Base-by-base conservation (phyloP, 345 rosid genomes). In the Populus deltoides region DNA sequence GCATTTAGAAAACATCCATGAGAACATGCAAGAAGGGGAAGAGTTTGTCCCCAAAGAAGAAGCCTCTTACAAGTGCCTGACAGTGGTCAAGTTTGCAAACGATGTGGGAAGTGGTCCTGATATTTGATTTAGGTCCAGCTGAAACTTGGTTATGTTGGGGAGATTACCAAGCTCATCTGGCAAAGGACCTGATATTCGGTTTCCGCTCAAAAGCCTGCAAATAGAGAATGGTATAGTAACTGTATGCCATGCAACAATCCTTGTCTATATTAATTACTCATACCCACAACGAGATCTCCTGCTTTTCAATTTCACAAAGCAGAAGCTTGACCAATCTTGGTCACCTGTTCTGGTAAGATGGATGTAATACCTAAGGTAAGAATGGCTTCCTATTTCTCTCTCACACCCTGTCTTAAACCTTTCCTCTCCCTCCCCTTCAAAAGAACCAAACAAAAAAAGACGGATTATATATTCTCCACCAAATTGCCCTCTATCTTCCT, bases 161-260 rank as follows among this genome's bases (percentile, higher is more conserved):
- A 88, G 86, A 78, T 79, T 79, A 9, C 89, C 89, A 24, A 88
- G 87, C 75, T 88, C 90, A 35, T 70, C 85, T 7, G 90, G 81
- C 51, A 86, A 82, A 65, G 83, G 8, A 16, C 90, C 90, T 22
- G 87, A 82, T 73, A 88, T 77, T 69, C 79, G 57, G 81, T 88
- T 88, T 62, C 89, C 90, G 77, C 88, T 88, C 76, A 88, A 71
- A 51, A 88, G 79, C 89, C 90, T 88, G 77, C 72, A 27, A 68
- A 71, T 38, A 16, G 25, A 65, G 31, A 24, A 51, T 16, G 22
- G 31, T 41, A 70, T 12, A 24, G 57, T 61, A 3, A 47, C 53
- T 47, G 15, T 15, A 47, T 15, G 45, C 43, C 43, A 39, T 39
- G 43, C 43, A 39, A 9, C 2, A 31, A 39, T 39, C 43, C 11